Base-by-base conservation (phyloP, 345 rosid species). In the Corymbia maculata region DNA sequence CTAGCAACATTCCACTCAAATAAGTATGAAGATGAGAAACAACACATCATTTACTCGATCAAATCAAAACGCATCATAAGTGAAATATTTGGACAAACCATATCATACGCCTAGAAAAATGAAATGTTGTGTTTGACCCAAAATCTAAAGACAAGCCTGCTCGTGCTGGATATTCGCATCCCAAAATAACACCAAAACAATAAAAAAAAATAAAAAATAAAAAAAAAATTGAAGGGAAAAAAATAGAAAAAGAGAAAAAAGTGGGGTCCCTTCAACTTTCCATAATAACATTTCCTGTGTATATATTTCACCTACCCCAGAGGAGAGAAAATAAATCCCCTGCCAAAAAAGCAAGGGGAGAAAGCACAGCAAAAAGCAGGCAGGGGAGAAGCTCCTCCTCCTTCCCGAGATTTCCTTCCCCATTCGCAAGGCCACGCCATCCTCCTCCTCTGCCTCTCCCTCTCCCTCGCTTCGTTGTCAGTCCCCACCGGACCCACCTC, bases 1-100 rank as follows among this genome's bases (percentile, higher is more conserved):
- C 9, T 3, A 30, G 12, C 3, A 3, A 2, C 6, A 16, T 30
- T 68, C 4, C 32, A 32, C 21, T 9, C 0, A 12, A 12, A 68
- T 2, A 70, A 16, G 6, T 4, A 2, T 17, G 24, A 16, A 9
- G 13, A 1, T 1, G 16, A 16, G 8, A 16, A 32, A 16, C 16
- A 11, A 36, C 42, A 36, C 42, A 30, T 8, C 22, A 32, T 30
- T 19, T 7, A 32, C 79, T 4, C 0, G 44, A 68, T 30, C 22
- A 70, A 32, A 70, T 32, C 45, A 17, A 32, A 70, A 32, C 80
- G 16, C 19, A 70, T 24, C 45, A 32, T 32, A 16, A 42, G 8
- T 17, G 8, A 68, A 36, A 70, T 45, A 36, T 70, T 32, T 32
- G 21, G 16, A 68, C 32, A 36, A 36, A 36, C 42, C 42, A 36